These are phyloP conservation scores for Syzygium malaccense DNA, from an alignment of 441 rosid genomes.

Conservation along the genomic window DNA sequence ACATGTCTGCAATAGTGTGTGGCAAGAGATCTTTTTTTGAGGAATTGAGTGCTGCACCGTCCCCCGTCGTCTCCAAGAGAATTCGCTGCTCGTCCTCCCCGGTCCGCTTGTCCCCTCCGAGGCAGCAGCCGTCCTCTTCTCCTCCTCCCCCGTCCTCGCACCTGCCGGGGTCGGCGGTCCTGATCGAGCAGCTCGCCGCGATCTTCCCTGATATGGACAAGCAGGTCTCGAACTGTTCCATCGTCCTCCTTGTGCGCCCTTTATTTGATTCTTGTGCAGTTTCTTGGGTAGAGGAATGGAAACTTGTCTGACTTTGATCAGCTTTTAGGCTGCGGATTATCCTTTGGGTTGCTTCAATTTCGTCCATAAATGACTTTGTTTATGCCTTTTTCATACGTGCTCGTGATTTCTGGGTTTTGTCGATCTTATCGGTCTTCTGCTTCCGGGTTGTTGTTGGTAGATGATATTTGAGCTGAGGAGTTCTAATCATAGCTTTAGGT, in stretches of 20 bases:
- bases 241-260: not conserved
- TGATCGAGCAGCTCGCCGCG: constrained; percentile 46
- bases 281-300: not conserved
- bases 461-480: not conserved
- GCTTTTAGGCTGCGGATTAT: not conserved
- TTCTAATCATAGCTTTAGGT: not conserved
- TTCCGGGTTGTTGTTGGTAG: not conserved
- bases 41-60: constrained; percentile 45
- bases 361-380: not conserved
- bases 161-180: constrained; percentile 15
- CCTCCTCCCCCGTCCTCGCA: constrained; percentile 6
- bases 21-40: constrained; percentile 98
- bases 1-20: constrained; percentile 98
- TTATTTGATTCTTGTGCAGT: not conserved
- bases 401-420: not conserved
- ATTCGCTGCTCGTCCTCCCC: constrained; percentile 71
- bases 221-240: constrained; percentile 26
- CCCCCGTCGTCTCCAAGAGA: constrained; percentile 63
- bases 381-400: not conserved
- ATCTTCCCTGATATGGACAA: constrained; percentile 88
- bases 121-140: constrained; percentile 17
- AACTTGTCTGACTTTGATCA: not conserved
- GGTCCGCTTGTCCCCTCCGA: constrained; percentile 44
- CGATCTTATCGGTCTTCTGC: not conserved
- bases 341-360: not conserved